A percentile compares a stretch with the other conserved stretches of the same genome.
These are phyloP conservation scores for Tetrahymena elliotti DNA, from an alignment of 73 alveolate genomes.

Conservation along the genomic window DNA sequence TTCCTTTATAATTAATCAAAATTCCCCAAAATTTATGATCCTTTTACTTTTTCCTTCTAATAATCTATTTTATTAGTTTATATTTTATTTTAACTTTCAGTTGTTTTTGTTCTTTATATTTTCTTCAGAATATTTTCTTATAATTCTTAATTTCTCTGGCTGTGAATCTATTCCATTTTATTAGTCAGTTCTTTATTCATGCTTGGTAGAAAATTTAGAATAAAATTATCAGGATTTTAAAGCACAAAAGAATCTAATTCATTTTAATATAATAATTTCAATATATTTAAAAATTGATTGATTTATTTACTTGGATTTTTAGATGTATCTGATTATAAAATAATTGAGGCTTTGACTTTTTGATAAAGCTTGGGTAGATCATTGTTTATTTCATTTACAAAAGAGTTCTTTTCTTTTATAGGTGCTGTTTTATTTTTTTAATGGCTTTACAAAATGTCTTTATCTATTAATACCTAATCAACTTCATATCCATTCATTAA, in stretches of 20 bases:
- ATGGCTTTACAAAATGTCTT: not conserved
- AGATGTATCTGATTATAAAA: not conserved
- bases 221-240: not conserved
- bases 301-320: not conserved
- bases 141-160: not conserved
- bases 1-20: not conserved
- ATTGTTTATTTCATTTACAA: not conserved
- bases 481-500: not conserved
- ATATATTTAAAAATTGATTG: not conserved
- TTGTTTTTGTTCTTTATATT: not conserved
- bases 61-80: not conserved
- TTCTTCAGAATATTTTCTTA: not conserved
- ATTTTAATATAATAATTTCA: not conserved
- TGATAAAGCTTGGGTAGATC: not conserved
- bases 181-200: not conserved
- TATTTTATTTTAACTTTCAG: not conserved
- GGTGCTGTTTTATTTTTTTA: not conserved
- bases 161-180: not conserved
- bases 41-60: not conserved
- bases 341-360: not conserved
- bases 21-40: not conserved
- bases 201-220: not conserved
- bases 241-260: not conserved
- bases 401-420: not conserved
- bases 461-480: not conserved